Conservation (phyloP, 83 land plant species). For the Thuja plicata region DNA sequence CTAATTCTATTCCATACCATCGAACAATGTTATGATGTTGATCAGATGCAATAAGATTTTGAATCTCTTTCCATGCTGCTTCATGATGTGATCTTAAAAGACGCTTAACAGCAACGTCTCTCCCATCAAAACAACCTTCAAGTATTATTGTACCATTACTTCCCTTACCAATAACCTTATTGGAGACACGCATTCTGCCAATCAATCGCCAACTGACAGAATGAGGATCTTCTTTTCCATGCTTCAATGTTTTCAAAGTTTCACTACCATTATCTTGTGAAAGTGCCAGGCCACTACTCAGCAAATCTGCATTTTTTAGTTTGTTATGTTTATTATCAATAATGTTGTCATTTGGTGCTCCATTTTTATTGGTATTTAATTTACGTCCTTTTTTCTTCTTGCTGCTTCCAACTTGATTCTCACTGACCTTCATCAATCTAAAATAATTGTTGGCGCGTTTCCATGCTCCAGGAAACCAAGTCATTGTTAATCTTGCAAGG, state of each 20-base stretch:
- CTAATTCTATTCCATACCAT: conserved; percentile 79
- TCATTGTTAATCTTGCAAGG: not conserved
- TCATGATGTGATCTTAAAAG: conserved; percentile 74
- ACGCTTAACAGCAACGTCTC: conserved; percentile 89
- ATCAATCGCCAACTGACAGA: conserved; percentile 37
- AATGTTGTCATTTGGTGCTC: conserved; percentile 7
- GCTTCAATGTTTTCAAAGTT: conserved; percentile 3
- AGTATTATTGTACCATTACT: conserved; percentile 90
- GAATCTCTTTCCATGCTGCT: conserved; percentile 85
- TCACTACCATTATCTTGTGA: conserved; percentile 15
- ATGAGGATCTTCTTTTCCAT: conserved; percentile 4
- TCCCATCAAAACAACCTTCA: conserved; percentile 76
- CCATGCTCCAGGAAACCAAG: not conserved
- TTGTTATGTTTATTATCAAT: not conserved
- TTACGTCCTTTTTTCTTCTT: conserved; percentile 11
- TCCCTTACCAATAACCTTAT: conserved; percentile 79
- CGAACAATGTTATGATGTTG: conserved; percentile 92
- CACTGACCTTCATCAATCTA: not conserved
- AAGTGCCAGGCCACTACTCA: not conserved
- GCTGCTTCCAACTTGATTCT: conserved; percentile 11
- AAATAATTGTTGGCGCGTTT: not conserved
- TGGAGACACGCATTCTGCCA: conserved; percentile 63
- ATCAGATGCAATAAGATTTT: conserved; percentile 81
- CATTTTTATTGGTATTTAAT: conserved; percentile 6
- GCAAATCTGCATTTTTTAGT: conserved; percentile 23